Evolutionary conservation across 257 asterid species (phyloP), one percentile per base, ranked within the genome.

Genomic region (Schizonepeta tenuifolia): DNA sequence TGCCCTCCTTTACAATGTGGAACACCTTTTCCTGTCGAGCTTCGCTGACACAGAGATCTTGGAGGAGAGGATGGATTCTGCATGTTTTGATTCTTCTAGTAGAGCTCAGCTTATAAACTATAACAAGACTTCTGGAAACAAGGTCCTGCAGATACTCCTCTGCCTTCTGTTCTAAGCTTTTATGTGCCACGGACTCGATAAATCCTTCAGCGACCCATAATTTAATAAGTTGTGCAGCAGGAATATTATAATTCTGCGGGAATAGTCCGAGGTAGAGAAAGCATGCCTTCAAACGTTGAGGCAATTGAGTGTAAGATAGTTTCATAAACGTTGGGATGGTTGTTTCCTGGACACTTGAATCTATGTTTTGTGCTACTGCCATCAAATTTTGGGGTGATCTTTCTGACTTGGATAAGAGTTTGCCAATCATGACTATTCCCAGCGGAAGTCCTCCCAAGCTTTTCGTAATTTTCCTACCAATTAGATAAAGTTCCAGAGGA

Each of bases 371-470:
- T 6, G 68, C 73, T 1, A 66, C 28, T 36, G 21, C 24, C 10
- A 17, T 22, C 85, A 78, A 81, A 4, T 7, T 26, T 4, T 53
- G 36, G 0, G 33, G 2, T 0, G 54, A 53, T 7, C 1, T 56
- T 12, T 26, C 47, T 2, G 1, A 9, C 13, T 10, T 24, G 2
- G 14, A 14, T 9, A 82, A 70, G 51, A 63, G 13, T 8, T 71
- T 71, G 3, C 74, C 80, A 6, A 61, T 18, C 31, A 28, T 15
- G 41, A 38, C 40, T 3, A 71, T 58, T 20, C 70, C 73, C 0
- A 77, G 33, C 11, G 80, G 80, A 26, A 73, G 75, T 7, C 85
- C 82, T 57, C 24, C 63, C 17, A 59, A 49, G 12, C 20, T 72
- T 35, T 35, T 5, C 20, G 35, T 70, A 46, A 71, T 71, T 28